Base-by-base conservation (phyloP, 768 basidiomycete genomes). In the Leccinellum rugosiceps region DNA sequence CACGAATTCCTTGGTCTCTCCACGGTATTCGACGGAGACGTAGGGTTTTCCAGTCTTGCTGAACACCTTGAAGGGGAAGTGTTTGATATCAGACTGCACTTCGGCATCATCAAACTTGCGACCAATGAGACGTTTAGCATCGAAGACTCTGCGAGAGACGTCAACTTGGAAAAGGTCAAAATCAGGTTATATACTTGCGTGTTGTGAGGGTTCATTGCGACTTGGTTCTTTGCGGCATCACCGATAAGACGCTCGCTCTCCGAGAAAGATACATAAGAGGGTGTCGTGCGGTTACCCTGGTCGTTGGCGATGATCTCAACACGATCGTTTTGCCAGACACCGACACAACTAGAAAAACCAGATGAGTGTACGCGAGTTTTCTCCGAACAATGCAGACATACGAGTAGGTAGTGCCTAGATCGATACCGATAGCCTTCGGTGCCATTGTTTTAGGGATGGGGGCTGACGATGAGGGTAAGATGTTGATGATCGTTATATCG, bases 241-340 rank as follows among this genome's bases (percentile, higher is more conserved):
- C 95, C 96, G 72, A 98, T 98, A 65, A 98, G 84, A 80, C 96
- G 94, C 82, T 98, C 96, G 60, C 79, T 87, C 68, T 92, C 91
- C 62, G 92, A 90, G 82, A 96, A 96, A 51, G 94, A 87, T 75
- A 97, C 94, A 74, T 95, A 96, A 8, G 94, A 96, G 15, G 94
- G 94, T 7, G 94, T 96, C 9, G 94, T 96, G 57, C 94, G 89
- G 80, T 96, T 92, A 73, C 91, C 90, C 80, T 92, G 91, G 76
- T 93, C 90, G 69, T 93, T 93, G 77, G 90, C 90, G 72, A 98
- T 98, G 80, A 97, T 97, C 79, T 97, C 95, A 63, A 97, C 95
- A 73, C 95, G 92, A 80, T 98, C 96, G 70, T 97, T 94, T 83
- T 95, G 92, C 94, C 95, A 98, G 61, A 98, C 95, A 83, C 92